Evolutionary conservation across 768 basidiomycete species (phyloP), one percentile per base, ranked within the genome.

Genomic region (Gyrodon lividus): DNA sequence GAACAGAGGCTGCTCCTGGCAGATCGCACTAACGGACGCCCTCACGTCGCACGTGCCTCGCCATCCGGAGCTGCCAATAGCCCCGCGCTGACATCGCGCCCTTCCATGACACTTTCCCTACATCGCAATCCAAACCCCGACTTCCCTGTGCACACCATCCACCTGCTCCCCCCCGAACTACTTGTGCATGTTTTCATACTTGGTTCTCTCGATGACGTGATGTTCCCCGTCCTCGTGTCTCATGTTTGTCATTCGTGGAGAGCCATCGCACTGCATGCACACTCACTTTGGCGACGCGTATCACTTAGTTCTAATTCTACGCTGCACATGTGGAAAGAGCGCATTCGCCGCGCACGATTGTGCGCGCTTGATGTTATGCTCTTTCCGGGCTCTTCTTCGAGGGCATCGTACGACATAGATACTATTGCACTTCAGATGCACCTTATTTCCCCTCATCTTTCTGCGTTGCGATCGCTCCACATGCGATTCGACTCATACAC

Each of bases 211-310:
- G 76, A 78, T 43, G 79, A 83, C 63, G 61, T 68, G 44, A 76
- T 77, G 70, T 75, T 87, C 31, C 82, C 86, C 19, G 57, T 88
- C 54, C 68, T 71, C 39, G 74, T 87, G 43, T 88, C 87, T 7
- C 87, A 87, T 56, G 84, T 87, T 49, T 89, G 85, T 65, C 72
- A 76, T 40, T 62, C 69, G 30, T 90, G 87, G 86, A 74, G 87
- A 38, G 68, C 76, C 31, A 72, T 87, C 24, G 77, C 83, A 14
- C 70, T 86, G 24, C 77, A 75, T 42, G 82, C 84, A 5, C 84
- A 81, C 16, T 59, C 75, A 1, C 70, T 90, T 48, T 90, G 88
- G 88, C 73, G 83, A 51, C 75, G 75, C 55, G 75, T 90, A 52
- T 68, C 70, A 12, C 72, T 87, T 50, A 67, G 70, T 54, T 72